Conservation (phyloP, 2,329 filamentous ascomycete species). For the Madurella fahalii region DNA sequence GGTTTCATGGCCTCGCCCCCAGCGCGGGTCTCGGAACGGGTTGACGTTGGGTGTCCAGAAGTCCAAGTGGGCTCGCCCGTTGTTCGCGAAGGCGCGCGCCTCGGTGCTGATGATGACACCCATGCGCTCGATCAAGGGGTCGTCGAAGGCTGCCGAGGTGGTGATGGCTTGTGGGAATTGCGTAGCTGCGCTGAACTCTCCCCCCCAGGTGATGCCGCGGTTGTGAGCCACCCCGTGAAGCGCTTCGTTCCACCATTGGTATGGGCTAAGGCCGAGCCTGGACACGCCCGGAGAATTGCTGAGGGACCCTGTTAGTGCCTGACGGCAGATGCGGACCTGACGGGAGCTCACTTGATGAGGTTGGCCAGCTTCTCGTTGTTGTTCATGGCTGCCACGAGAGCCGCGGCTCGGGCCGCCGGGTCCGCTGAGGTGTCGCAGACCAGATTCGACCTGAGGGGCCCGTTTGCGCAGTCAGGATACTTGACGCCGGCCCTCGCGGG, state of each 20-base stretch:
- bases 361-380: constrained; percentile 53
- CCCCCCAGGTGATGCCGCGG: constrained; percentile 47
- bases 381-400: constrained; percentile 48
- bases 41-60: constrained; percentile 68
- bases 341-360: constrained; percentile 25
- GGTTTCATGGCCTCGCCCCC: constrained; percentile 59
- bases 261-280: constrained; percentile 53
- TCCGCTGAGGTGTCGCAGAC: constrained; percentile 22
- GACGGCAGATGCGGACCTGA: not conserved
- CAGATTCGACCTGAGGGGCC: constrained; percentile 14
- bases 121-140: constrained; percentile 54
- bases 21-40: constrained; percentile 58
- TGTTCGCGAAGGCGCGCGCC: constrained; percentile 62
- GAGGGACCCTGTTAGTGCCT: not conserved
- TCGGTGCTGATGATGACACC: constrained; percentile 56
- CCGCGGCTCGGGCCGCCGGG: constrained; percentile 39
- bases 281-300: constrained; percentile 44
- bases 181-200: constrained; percentile 56
- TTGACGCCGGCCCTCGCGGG: constrained; percentile 11
- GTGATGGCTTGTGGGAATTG: constrained; percentile 63
- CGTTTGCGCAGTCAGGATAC: constrained; percentile 19
- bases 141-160: constrained; percentile 60
- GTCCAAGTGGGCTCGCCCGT: constrained; percentile 50
- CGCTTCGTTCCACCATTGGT: constrained; percentile 60
- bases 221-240: constrained; percentile 57